Evolutionary conservation across 139 green algal species (phyloP).

Genomic region (Ettlia oleoabundans): DNA sequence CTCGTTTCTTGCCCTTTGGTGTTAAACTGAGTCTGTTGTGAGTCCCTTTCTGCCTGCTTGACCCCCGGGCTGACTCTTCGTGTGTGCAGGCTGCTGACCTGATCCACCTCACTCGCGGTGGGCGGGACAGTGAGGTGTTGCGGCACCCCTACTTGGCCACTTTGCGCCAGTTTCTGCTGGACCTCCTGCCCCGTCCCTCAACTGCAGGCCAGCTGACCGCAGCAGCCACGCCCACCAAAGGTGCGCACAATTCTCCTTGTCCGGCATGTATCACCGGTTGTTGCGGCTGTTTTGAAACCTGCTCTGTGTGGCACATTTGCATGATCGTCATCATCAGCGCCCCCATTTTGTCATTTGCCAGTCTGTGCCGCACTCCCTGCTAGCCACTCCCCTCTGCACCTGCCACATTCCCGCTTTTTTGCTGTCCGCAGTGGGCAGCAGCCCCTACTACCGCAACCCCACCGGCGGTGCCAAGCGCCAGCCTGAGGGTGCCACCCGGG

Average conservation of each 20-base stretch:
- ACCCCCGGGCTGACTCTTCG: not conserved
- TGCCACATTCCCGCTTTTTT: not conserved
- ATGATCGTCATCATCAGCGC: no score
- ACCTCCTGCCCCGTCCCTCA: constrained; percentile 64
- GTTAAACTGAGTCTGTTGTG: no score
- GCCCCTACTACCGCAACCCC: constrained; percentile 29
- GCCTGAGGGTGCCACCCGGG: constrained; percentile 8
- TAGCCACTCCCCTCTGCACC: not conserved
- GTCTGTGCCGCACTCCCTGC: no score
- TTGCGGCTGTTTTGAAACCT: not conserved
- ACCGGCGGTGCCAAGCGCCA: constrained; percentile 12
- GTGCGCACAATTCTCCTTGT: no score
- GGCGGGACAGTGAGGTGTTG: constrained; percentile 18
- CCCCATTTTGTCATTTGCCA: not conserved
- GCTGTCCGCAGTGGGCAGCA: not conserved
- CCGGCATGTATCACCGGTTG: not conserved
- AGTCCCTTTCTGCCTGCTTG: no score
- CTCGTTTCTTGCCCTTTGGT: no score
- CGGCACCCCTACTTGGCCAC: constrained; percentile 72
- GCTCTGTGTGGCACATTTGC: not conserved
- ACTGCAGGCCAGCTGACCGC: not conserved
- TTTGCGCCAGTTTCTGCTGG: constrained; percentile 67
- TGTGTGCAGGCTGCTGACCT: constrained; percentile 31
- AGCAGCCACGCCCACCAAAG: not conserved
- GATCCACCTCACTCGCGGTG: constrained; percentile 40